Evolutionary conservation across 345 rosid genomes (phyloP).

Genomic region (Syzygium oleosum): DNA sequence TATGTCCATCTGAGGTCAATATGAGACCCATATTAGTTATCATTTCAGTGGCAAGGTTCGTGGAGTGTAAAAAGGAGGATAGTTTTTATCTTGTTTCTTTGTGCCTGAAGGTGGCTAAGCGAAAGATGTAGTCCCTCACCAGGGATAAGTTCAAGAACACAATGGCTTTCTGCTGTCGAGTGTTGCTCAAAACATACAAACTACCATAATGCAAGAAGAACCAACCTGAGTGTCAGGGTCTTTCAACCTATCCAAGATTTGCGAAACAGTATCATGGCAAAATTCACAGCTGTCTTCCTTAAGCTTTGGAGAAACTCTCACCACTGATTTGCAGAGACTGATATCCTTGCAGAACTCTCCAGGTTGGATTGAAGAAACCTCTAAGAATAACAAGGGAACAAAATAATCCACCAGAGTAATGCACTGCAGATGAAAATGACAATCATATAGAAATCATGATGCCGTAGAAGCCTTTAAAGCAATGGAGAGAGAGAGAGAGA

Average conservation of each 20-base stretch:
- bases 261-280: conserved; percentile 60
- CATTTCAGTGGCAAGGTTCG: not conserved
- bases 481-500: too few species aligned
- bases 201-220: not conserved
- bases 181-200: not conserved
- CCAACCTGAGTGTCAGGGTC: conserved; percentile 92
- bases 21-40: not conserved
- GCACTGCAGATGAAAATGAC: conserved; percentile 42
- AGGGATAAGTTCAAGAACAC: not conserved
- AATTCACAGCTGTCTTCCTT: conserved; percentile 58
- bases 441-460: not conserved
- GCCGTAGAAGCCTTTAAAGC: not conserved
- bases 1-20: conserved; percentile 40
- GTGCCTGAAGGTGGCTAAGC: not conserved
- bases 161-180: not conserved
- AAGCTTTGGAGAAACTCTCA: conserved; percentile 19
- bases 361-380: conserved; percentile 39
- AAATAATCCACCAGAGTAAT: conserved; percentile 66
- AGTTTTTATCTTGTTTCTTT: not conserved
- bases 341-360: conserved; percentile 49
- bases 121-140: not conserved
- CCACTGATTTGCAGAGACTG: conserved; percentile 43
- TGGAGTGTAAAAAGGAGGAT: not conserved
- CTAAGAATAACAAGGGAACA: conserved; percentile 55
- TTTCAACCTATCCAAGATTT: conserved; percentile 49